Percentiles rank a stretch among this genome's conserved stretches.
phyloP scores from a whole-genome alignment of 345 rosid genomes.

The Gynandropsis gynandra region DNA sequence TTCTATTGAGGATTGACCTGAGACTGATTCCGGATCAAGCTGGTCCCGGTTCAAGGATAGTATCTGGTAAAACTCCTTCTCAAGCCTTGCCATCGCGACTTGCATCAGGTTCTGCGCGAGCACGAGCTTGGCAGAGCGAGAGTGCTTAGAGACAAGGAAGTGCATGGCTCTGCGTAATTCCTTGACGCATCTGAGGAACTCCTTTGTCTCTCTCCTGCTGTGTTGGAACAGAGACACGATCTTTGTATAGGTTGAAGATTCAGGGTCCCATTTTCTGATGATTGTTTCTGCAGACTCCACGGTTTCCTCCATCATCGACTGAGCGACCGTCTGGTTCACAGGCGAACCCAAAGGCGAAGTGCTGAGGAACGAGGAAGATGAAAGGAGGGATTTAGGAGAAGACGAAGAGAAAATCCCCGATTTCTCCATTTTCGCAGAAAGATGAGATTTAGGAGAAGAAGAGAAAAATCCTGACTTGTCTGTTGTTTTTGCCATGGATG shows the following conservation, averaged over 20 bases:
- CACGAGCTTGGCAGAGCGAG: constrained; percentile 39
- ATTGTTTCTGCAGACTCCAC: constrained; percentile 39
- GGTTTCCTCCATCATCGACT: constrained; percentile 40
- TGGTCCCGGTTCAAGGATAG: constrained; percentile 33
- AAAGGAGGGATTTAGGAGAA: constrained; percentile 12
- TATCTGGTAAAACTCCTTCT: constrained; percentile 43
- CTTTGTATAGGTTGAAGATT: constrained; percentile 31
- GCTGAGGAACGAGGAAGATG: constrained; percentile 24
- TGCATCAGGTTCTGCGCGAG: constrained; percentile 54
- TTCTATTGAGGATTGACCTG: constrained; percentile 36
- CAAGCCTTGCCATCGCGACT: constrained; percentile 53
- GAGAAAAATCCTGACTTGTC: no score
- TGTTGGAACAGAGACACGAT: constrained; percentile 33
- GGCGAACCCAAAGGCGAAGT: constrained; percentile 21
- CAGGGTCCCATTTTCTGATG: constrained; percentile 52
- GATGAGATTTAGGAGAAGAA: no score
- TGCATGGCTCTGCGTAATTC: constrained; percentile 55
- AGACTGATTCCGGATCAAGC: constrained; percentile 48
- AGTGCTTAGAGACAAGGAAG: constrained; percentile 31
- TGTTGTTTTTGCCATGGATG: no score
- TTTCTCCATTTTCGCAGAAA: constrained; percentile 6
- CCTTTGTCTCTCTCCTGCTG: constrained; percentile 42
- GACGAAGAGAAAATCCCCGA: constrained; percentile 10
- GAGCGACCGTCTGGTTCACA: constrained; percentile 26
- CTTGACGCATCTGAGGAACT: constrained; percentile 34